Base-by-base conservation (phyloP, 139 green algal species). In the Chlamydomonas incerta region DNA sequence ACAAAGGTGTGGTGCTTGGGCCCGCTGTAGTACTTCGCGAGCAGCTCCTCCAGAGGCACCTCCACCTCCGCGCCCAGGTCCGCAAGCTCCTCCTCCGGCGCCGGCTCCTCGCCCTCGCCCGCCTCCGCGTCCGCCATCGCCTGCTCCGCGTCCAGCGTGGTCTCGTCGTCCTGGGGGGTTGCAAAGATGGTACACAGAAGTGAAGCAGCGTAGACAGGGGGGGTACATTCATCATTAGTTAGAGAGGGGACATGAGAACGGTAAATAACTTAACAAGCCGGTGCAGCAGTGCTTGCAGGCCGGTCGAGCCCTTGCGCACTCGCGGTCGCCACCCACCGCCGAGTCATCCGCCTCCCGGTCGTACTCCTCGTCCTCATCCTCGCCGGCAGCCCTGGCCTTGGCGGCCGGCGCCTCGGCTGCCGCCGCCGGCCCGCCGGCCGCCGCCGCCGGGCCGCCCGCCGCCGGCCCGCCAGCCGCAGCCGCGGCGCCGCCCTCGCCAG, bases 1-100 rank as follows among this genome's bases (percentile, higher is more conserved):
- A 66, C 47, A 28, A 83, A 83, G 57, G 35, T 65, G 41, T 81
- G 71, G 31, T 65, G 11, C 72, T 79, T 82, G 37, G 79, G 66
- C 23, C 79, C 79, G 29, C 47, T 55, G 79, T 85, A 85, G 80
- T 96, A 98, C 33, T 60, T 63, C 0, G 90, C 90, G 81, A 99
- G 88, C 82, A 99, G 84, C 91, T 97, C 76, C 81, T 98, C 97
- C 11, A 99, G 71, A 3, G 97, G 92, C 86, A 99, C 77, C 35
- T 99, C 93, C 60, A 90, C 92, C 73, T 99, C 97, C 17, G 89
- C 90, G 35, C 91, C 91, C 77, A 99, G 88, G 1, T 75, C 96
- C 55, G 90, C 91, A 46, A 96, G 63, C 88, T 99, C 96, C 23
- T 89, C 87, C 10, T 71, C 88, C 37, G 28, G 37, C 10, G 26